These are phyloP conservation scores for Fagopyrum esculentum DNA, from an alignment of 148 eudicot genomes.

Conservation along the genomic window DNA sequence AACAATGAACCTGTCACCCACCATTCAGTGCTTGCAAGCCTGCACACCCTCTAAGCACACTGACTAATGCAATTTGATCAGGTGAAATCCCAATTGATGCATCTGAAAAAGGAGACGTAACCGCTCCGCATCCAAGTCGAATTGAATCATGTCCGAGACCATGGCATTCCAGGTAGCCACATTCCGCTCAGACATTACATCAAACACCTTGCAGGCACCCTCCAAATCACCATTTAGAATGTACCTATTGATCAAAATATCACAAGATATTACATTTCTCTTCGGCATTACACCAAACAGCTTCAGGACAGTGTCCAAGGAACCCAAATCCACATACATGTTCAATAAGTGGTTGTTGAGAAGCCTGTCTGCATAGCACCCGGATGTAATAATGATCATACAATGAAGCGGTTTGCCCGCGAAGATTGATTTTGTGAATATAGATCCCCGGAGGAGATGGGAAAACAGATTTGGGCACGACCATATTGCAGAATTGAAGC, in stretches of 20 bases:
- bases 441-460: constrained; percentile 48
- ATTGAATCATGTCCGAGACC: constrained; percentile 54
- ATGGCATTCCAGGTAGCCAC: constrained; percentile 86
- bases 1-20: constrained; percentile 68
- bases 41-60: constrained; percentile 77
- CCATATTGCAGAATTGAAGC: constrained; percentile 38
- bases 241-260: constrained; percentile 64
- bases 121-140: constrained; percentile 52
- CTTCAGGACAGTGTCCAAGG: constrained; percentile 23
- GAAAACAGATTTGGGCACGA: constrained; percentile 53
- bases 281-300: constrained; percentile 51
- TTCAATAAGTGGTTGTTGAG: constrained; percentile 57
- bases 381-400: constrained; percentile 39
- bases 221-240: constrained; percentile 47
- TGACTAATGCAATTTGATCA: constrained; percentile 60
- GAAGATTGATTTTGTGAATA: constrained; percentile 32
- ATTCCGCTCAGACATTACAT: constrained; percentile 64
- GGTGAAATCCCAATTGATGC: constrained; percentile 53
- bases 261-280: constrained; percentile 65
- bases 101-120: constrained; percentile 46
- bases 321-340: constrained; percentile 51
- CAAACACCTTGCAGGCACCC: constrained; percentile 46
- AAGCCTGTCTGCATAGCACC: constrained; percentile 47
- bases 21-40: constrained; percentile 45
- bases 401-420: constrained; percentile 58